Percentiles rank a stretch among this genome's conserved stretches.
Conservation (phyloP, 2,329 filamentous ascomycete genomes). For the Xylaria sp. region DNA sequence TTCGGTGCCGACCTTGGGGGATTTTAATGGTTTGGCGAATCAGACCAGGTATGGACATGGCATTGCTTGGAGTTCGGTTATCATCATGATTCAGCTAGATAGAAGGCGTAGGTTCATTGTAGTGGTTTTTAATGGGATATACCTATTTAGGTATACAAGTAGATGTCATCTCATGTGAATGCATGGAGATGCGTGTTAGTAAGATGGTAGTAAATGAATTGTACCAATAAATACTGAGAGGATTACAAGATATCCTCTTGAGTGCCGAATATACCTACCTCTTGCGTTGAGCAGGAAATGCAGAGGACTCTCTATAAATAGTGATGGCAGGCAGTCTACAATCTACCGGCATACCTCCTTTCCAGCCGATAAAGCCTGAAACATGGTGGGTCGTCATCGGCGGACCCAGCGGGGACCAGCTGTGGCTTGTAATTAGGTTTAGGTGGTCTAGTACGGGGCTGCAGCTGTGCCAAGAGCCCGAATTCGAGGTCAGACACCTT, state of each 20-base stretch:
- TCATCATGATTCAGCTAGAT: not conserved
- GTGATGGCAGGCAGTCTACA: not conserved
- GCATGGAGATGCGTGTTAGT: not conserved
- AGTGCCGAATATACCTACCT: not conserved
- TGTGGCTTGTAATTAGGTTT: slow-evolving; percentile 38
- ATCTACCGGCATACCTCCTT: not conserved
- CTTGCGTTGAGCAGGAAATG: too few species aligned
- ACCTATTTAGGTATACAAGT: not conserved
- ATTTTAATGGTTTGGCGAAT: not conserved
- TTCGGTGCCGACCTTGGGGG: not conserved
- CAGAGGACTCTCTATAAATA: slow-evolving; percentile 18
- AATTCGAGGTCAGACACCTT: slow-evolving; percentile 44
- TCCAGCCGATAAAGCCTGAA: slow-evolving; percentile 25
- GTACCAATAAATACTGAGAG: not conserved
- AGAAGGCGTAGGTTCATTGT: not conserved
- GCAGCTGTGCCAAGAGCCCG: slow-evolving; percentile 32
- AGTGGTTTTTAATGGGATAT: too few species aligned
- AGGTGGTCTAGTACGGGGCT: slow-evolving; percentile 10
- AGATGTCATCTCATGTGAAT: not conserved
- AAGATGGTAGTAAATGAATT: not conserved
- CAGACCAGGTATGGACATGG: not conserved
- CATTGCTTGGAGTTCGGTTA: slow-evolving; percentile 15
- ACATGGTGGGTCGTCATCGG: slow-evolving; percentile 24
- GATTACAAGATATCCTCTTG: not conserved
- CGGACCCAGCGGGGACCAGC: not conserved